Conservation (phyloP, 2,329 filamentous ascomycete species). For the Colletotrichum truncatum region DNA sequence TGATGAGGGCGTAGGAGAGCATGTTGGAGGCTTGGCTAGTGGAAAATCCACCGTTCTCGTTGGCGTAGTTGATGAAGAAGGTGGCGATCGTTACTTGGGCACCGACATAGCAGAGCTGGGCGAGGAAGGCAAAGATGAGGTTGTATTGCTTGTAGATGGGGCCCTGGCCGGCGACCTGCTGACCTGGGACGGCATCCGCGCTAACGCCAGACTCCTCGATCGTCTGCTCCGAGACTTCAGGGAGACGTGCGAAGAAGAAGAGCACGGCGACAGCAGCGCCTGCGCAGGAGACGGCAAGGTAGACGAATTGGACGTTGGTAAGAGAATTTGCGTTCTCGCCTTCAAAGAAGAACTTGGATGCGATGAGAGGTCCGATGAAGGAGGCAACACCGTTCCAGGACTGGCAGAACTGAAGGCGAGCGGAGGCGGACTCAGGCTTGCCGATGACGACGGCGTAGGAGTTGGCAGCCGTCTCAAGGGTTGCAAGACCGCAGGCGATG, state of each 20-base stretch:
- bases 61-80: conserved; percentile 79
- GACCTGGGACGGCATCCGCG: conserved; percentile 20
- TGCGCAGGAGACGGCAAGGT: conserved; percentile 76
- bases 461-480: conserved; percentile 81
- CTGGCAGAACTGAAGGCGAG: conserved; percentile 63
- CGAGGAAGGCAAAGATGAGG: conserved; percentile 80
- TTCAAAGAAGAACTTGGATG: conserved; percentile 76
- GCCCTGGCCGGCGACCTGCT: conserved; percentile 64
- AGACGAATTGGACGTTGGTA: conserved; percentile 79
- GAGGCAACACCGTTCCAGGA: conserved; percentile 64
- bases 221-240: conserved; percentile 71
- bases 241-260: conserved; percentile 75
- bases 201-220: conserved; percentile 37
- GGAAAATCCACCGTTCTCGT: conserved; percentile 61
- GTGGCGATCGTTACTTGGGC: conserved; percentile 72
- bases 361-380: conserved; percentile 74
- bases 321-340: conserved; percentile 63
- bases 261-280: conserved; percentile 71
- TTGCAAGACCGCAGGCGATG: conserved; percentile 77
- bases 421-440: conserved; percentile 60
- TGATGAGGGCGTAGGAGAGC: conserved; percentile 47
- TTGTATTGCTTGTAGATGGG: conserved; percentile 77
- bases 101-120: conserved; percentile 83
- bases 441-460: conserved; percentile 66
- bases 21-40: conserved; percentile 33